Evolutionary conservation across 345 rosid species (phyloP), one percentile per base, ranked within the genome.

Genomic region (Syzygium aqueum): DNA sequence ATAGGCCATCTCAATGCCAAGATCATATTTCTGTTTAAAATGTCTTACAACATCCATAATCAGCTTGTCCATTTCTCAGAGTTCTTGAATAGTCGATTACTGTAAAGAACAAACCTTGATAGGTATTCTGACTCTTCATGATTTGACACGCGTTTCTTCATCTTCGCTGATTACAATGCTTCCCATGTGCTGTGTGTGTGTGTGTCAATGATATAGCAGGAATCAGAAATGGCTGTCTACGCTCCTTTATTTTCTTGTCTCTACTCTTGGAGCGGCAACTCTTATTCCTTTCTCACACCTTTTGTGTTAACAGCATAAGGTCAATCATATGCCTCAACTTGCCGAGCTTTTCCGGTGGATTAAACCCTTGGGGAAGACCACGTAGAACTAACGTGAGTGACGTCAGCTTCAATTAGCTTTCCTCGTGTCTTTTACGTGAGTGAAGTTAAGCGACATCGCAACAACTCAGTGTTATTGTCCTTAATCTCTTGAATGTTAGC

Each of bases 291-390:
- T 9, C 23, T 37, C 21, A 37, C 23, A 19, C 49, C 82, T 37
- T 73, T 73, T 33, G 80, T 33, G 46, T 73, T 33, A 19, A 78
- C 93, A 95, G 97, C 89, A 91, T 95, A 78, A 93, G 93, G 89
- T 95, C 96, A 37, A 92, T 95, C 28, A 92, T 95, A 43, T 94
- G 96, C 93, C 95, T 95, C 82, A 95, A 95, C 88, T 90, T 93
- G 93, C 97, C 96, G 51, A 95, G 97, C 87, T 95, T 95, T 87
- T 93, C 97, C 30, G 97, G 97, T 59, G 97, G 97, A 85, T 93
- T 95, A 65, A 90, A 94, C 89, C 96, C 95, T 85, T 95, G 97
- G 97, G 96, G 95, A 85, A 90, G 85, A 67, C 95, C 94, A 56
- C 89, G 19, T 28, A 85, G 89, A 77, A 91, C 90, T 91, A 95